Evolutionary conservation across 768 basidiomycete species (phyloP).

Genomic region (Lactarius akahatsu): DNA sequence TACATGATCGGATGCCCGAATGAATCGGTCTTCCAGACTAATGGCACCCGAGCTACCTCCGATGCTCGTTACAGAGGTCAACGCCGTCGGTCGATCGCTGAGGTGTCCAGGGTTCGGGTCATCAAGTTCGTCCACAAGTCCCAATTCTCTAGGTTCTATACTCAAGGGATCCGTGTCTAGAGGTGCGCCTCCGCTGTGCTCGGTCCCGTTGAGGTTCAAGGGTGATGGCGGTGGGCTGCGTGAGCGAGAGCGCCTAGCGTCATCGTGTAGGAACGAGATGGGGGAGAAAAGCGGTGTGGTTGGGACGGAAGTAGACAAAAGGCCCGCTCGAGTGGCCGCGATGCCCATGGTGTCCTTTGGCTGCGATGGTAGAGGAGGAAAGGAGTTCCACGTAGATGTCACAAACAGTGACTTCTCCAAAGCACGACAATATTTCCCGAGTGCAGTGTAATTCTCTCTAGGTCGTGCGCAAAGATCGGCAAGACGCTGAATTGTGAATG

Average conservation of each 20-base stretch:
- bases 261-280: conserved; percentile 82
- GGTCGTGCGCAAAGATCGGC: conserved; percentile 79
- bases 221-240: conserved; percentile 80
- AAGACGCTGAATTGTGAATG: conserved; percentile 88
- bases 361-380: conserved; percentile 56
- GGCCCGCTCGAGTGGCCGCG: conserved; percentile 42
- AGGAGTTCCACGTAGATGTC: conserved; percentile 74
- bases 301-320: conserved; percentile 55
- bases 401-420: conserved; percentile 81
- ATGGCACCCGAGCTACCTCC: conserved; percentile 46
- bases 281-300: conserved; percentile 84
- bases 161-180: conserved; percentile 38
- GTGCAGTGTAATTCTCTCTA: conserved; percentile 64
- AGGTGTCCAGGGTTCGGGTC: conserved; percentile 82
- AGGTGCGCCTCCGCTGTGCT: conserved; percentile 34
- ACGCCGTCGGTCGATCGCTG: conserved; percentile 73
- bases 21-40: conserved; percentile 62
- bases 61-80: conserved; percentile 59
- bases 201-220: conserved; percentile 48
- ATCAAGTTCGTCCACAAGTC: conserved; percentile 83
- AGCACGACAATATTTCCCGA: conserved; percentile 88
- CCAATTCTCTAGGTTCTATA: conserved; percentile 52
- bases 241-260: conserved; percentile 76
- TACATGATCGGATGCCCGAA: conserved; percentile 42
- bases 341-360: conserved; percentile 32